Conservation (phyloP, 1,284 basidiomycete species). For the Microbotryum saponariae region DNA sequence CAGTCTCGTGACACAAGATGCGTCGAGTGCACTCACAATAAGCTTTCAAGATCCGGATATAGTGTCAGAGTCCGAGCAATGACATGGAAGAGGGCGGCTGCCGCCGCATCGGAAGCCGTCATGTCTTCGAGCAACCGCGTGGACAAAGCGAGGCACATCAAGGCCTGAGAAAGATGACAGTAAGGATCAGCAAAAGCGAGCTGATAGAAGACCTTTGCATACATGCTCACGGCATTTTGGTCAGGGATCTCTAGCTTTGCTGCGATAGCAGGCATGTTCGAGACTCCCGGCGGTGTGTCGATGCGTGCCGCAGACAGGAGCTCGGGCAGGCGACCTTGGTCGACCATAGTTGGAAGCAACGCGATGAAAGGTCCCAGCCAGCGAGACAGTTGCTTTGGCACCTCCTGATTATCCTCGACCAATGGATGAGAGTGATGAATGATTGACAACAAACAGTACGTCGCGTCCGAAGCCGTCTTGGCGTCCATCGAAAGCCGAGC, state of each 20-base stretch:
- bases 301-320: constrained; percentile 5
- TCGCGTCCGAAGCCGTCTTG: constrained; percentile 15
- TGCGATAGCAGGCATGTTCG: background rate
- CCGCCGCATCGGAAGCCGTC: no score
- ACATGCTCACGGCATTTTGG: background rate
- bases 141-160: constrained; percentile 2
- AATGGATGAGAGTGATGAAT: background rate
- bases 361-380: constrained; percentile 59
- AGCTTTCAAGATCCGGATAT: no score
- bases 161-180: background rate
- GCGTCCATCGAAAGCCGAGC: constrained; percentile 51
- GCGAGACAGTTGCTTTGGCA: constrained; percentile 59
- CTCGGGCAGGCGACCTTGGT: background rate
- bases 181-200: background rate
- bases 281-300: background rate
- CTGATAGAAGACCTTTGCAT: background rate
- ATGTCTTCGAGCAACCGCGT: no score
- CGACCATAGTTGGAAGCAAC: constrained; percentile 59
- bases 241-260: background rate
- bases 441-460: background rate
- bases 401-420: background rate
- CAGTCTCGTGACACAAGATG: no score
- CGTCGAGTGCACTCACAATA: no score
- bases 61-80: no score
- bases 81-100: no score